These are phyloP conservation scores for Oryza punctata DNA, from an alignment of 176 grass and related monocot species.

Conservation along the genomic window DNA sequence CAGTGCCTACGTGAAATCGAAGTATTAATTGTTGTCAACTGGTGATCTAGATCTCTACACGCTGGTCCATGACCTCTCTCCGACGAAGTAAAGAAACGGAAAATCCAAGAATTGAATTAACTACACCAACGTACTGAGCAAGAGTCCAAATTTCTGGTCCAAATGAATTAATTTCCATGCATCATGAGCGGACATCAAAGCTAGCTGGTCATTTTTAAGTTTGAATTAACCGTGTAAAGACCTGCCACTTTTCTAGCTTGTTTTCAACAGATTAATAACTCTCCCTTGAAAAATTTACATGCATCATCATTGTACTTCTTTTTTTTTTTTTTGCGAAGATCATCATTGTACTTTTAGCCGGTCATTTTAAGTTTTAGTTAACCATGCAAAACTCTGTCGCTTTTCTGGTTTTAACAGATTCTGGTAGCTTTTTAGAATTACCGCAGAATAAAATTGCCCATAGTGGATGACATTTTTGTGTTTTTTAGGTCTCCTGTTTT, in stretches of 20 bases:
- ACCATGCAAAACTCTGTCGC: neutral
- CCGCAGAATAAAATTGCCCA: neutral
- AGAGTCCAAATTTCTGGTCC: neutral
- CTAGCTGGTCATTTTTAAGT: neutral
- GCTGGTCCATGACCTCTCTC: neutral
- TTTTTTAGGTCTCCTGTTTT: neutral
- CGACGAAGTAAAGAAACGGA: neutral
- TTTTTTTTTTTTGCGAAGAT: neutral
- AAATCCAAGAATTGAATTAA: neutral
- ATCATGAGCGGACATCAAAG: neutral
- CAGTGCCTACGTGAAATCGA: neutral
- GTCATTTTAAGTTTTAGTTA: neutral
- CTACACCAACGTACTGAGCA: neutral
- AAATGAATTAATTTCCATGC: neutral
- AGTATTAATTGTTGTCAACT: neutral
- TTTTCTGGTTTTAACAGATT: neutral
- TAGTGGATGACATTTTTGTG: neutral
- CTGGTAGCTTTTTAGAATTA: neutral
- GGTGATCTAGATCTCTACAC: neutral
- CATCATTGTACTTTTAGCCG: neutral
- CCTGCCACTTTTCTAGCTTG: neutral
- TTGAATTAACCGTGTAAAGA: neutral
- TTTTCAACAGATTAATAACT: too few species aligned
- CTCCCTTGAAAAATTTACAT: neutral
- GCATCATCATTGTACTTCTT: conserved; percentile 1